Evolutionary conservation across 1,284 basidiomycete species (phyloP).

Genomic region (Fomitopsis schrenkii): DNA sequence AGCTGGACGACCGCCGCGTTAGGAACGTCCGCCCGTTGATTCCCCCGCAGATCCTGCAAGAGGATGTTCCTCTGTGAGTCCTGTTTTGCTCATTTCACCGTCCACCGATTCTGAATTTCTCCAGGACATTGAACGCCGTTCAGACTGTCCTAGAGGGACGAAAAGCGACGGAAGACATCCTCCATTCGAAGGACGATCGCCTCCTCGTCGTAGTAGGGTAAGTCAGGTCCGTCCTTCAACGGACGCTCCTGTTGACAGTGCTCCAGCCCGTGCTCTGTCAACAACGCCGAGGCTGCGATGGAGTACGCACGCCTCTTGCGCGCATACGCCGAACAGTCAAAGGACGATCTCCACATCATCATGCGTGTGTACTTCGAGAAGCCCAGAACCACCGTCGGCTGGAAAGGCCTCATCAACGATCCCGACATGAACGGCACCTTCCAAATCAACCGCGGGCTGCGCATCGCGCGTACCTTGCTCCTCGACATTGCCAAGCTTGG

Average conservation of each 20-base stretch:
- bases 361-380: conserved; percentile 99
- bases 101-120: not conserved
- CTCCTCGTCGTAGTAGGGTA: conserved; percentile 86
- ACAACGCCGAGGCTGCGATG: conserved; percentile 80
- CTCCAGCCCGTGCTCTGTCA: conserved; percentile 86
- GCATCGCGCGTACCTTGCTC: conserved; percentile 86
- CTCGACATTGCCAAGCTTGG: conserved; percentile 86
- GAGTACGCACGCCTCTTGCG: conserved; percentile 82
- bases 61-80: conserved; percentile 74
- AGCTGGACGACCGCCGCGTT: conserved; percentile 86
- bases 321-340: conserved; percentile 76
- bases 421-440: conserved; percentile 83
- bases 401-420: conserved; percentile 99
- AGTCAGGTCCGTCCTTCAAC: conserved; percentile 23
- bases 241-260: conserved; percentile 3
- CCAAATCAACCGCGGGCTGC: conserved; percentile 95
- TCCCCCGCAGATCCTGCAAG: conserved; percentile 89
- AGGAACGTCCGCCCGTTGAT: conserved; percentile 84
- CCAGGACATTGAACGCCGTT: conserved; percentile 65
- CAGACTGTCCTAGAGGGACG: conserved; percentile 88
- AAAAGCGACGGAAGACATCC: conserved; percentile 70
- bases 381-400: conserved; percentile 94
- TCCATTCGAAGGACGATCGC: conserved; percentile 85
- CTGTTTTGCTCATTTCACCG: not conserved
- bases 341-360: conserved; percentile 88